Evolutionary conservation across 2,329 filamentous ascomycete genomes (phyloP), one percentile per base, ranked within the genome.

Genomic region (Fusarium albidum): DNA sequence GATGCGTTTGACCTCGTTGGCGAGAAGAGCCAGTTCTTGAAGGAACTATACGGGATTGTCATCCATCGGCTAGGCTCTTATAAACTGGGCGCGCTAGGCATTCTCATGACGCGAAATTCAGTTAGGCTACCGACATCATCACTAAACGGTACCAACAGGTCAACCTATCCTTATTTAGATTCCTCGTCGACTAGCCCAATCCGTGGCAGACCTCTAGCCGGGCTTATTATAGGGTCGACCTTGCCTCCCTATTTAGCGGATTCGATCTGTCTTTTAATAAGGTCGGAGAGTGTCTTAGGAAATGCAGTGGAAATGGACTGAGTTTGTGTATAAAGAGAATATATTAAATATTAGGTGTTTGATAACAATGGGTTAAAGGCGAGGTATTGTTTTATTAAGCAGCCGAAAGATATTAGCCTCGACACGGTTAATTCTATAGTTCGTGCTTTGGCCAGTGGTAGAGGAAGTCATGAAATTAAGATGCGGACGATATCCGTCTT

Each of bases 171-270:
- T 71, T 70, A 4, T 79, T 73, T 43, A 69, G 69, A 29, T 79
- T 77, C 40, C 59, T 79, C 2, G 55, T 80, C 5, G 78, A 80
- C 50, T 73, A 80, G 52, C 51, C 69, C 1, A 80, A 80, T 42
- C 77, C 78, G 5, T 80, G 74, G 75, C 78, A 79, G 52, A 43
- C 72, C 2, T 79, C 77, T 0, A 75, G 72, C 27, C 70, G 78
- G 4, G 68, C 77, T 9, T 77, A 80, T 34, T 77, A 80, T 55
- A 77, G 74, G 0, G 73, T 80, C 10, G 78, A 80, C 54, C 62
- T 80, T 8, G 51, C 79, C 1, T 72, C 77, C 31, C 64, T 79
- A 0, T 80, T 79, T 44, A 75, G 71, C 1, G 73, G 73, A 0
- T 62, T 76, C 9, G 73, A 76, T 48, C 51, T 77, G 1, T 69